Conservation (phyloP, 768 basidiomycete species). For the Lactarius pseudohatsudake region DNA sequence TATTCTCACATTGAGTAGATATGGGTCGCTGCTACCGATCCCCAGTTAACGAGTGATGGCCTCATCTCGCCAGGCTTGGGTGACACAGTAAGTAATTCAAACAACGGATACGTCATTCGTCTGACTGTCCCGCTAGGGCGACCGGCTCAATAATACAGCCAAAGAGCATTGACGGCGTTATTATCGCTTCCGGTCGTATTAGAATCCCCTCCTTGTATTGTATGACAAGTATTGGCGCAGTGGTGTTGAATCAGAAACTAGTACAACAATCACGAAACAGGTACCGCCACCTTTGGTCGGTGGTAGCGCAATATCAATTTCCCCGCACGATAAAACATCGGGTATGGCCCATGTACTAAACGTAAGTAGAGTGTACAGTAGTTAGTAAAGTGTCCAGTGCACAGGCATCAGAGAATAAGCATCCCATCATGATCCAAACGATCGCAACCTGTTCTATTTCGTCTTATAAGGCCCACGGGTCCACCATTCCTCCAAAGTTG, state of each 20-base stretch:
- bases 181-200: not conserved
- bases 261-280: not conserved
- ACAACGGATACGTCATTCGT: not conserved
- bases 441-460: not conserved
- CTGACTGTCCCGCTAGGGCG: constrained; percentile 52
- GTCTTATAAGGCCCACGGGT: not conserved
- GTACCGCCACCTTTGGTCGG: not conserved
- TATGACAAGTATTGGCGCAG: not conserved
- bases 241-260: not conserved
- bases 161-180: constrained; percentile 13
- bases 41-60: constrained; percentile 67
- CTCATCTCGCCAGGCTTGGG: constrained; percentile 89
- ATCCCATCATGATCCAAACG: not conserved
- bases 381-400: no score
- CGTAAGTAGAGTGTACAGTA: no score
- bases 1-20: constrained; percentile 50
- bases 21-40: constrained; percentile 83
- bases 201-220: not conserved
- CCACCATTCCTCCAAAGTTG: not conserved
- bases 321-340: not conserved
- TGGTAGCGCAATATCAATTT: not conserved
- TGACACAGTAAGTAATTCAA: constrained; percentile 64
- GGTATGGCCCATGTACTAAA: not conserved
- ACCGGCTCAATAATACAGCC: constrained; percentile 75
- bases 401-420: not conserved